Conservation (phyloP, 805 yeast genomes). For the Kuraishia hungarica region DNA sequence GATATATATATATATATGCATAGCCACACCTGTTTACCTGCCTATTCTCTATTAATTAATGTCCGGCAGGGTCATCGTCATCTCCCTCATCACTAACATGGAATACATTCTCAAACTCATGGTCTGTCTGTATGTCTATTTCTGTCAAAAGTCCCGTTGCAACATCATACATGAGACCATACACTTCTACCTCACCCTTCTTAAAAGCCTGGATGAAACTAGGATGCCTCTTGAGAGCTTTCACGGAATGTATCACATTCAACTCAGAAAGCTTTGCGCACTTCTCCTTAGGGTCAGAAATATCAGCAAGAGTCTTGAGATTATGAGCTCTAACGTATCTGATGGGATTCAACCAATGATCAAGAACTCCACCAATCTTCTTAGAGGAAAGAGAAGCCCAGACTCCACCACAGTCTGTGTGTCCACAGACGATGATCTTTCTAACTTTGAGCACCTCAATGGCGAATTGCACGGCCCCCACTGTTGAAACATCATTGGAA, state of each 20-base stretch:
- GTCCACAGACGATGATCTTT: slow-evolving; percentile 85
- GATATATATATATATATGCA: background rate
- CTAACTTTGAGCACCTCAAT: slow-evolving; percentile 74
- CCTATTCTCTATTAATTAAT: background rate
- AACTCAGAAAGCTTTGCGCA: slow-evolving; percentile 64
- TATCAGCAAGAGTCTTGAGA: slow-evolving; percentile 35
- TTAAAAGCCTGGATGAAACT: slow-evolving; percentile 59
- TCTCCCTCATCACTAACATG: slow-evolving; percentile 9
- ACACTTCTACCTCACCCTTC: slow-evolving; percentile 58
- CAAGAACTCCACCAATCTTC: slow-evolving; percentile 59
- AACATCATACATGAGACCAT: slow-evolving; percentile 82
- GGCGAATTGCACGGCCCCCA: slow-evolving; percentile 81
- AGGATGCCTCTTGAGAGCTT: slow-evolving; percentile 55
- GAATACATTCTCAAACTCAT: slow-evolving; percentile 10
- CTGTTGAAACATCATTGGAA: slow-evolving; percentile 62
- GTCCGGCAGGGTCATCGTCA: slow-evolving; percentile 10
- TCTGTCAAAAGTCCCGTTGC: slow-evolving; percentile 54
- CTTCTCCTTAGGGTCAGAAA: slow-evolving; percentile 41
- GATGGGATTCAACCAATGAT: slow-evolving; percentile 62
- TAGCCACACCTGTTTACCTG: background rate
- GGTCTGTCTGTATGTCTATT: slow-evolving; percentile 17
- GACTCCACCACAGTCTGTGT: slow-evolving; percentile 91
- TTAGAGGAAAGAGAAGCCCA: slow-evolving; percentile 67
- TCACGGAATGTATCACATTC: slow-evolving; percentile 67
- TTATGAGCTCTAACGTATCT: slow-evolving; percentile 63